Evolutionary conservation across 345 rosid species (phyloP), one percentile per base, ranked within the genome.

Genomic region (Kernera saxatilis): DNA sequence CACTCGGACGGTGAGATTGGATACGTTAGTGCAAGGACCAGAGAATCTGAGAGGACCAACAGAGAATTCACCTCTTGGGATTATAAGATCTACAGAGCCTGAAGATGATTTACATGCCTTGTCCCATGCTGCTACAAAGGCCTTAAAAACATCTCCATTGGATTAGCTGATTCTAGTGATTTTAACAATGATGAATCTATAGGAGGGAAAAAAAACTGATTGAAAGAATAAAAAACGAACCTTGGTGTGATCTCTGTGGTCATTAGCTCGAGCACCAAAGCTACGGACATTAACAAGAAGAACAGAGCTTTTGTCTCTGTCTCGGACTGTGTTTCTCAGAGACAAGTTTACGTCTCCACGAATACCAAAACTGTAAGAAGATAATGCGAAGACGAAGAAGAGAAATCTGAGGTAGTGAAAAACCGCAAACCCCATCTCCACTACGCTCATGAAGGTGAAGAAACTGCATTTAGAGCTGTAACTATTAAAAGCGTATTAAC

Each of bases 51-150:
- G 63, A 18, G 44, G 36, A 12, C 77, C 56, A 44, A 83, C 61
- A 11, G 0, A 18, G 57, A 67, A 84, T 2, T 71, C 66, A 35
- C 88, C 91, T 35, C 37, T 59, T 0, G 90, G 92, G 40, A 87
- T 80, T 43, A 73, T 1, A 18, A 87, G 22, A 52, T 49, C 63
- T 43, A 79, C 74, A 15, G 81, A 70, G 32, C 45, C 65, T n/a
- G 79, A 30, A 2, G 85, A 69, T 9, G 64, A 77, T 61, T 68
- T 75, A 44, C 92, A 89, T 0, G 92, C 89, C 12, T 70, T 83
- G 8, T 60, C 81, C 55, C 92, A 87, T 1, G 92, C 90, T 49
- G 80, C 86, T 32, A 41, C 70, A 79, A 82, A 88, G 13, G 88
- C 91, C 32, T 76, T 54, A 3, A 25, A 57, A 43, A 69, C 35